Base-by-base conservation (phyloP, 2,329 filamentous ascomycete species). In the Alternaria burnsii region DNA sequence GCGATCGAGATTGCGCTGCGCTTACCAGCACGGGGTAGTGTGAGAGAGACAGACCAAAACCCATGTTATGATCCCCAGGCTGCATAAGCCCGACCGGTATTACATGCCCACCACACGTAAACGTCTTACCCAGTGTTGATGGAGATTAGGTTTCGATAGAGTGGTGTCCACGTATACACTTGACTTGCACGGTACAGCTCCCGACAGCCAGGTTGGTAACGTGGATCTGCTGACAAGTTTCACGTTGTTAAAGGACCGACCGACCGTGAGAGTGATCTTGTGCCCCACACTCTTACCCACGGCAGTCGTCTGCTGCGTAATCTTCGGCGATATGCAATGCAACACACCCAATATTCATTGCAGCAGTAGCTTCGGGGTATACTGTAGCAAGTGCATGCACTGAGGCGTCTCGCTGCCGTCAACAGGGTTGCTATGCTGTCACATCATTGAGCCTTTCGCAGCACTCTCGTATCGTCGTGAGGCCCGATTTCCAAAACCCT, bases 311-410 rank as follows among this genome's bases (percentile, higher is more conserved):
- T 59, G 46, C 44, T 52, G 32, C 52, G 52, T 47, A 51, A 26
- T 46, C 36, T 55, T 55, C 52, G 55, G 59, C 47, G 48, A 40
- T 59, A 58, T 50, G 47, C 34, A 56, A 62, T 63, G 63, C 56
- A 26, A 42, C 56, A 61, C 55, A 65, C 55, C 54, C 64, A 68
- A 67, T 67, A 58, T 56, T 60, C 48, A 59, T 63, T 47, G 63
- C 58, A 67, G 62, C 63, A 65, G 66, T 71, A 69, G 67, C 66
- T 63, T 65, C 69, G 66, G 67, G 65, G 52, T 36, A 63, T 58
- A 56, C 60, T 55, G 48, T 63, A 46, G 52, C 54, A 54, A 44
- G 51, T 62, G 65, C 64, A 68, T 68, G 44, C 42, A 62, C 30
- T 48, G 55, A 43, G 53, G 14, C 51, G 36, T 34, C 14, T 50